Conservation (phyloP, 2,329 filamentous ascomycete genomes). For the Botrytis porri region DNA sequence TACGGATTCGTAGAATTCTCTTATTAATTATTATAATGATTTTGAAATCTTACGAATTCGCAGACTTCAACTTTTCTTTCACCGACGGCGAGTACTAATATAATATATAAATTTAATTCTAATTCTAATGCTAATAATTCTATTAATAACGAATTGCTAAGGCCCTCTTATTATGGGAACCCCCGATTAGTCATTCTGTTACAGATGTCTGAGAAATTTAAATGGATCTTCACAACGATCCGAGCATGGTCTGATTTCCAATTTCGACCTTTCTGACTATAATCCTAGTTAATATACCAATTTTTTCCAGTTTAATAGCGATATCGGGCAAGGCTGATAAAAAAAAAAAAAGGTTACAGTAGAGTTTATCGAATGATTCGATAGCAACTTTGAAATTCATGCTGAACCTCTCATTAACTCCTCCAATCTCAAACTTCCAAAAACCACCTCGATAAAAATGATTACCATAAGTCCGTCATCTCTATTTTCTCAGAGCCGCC, state of each 20-base stretch:
- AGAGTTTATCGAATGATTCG: not conserved
- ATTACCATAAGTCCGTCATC: slow-evolving; percentile 31
- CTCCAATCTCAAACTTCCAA: not conserved
- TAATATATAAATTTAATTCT: too few relatives aligned
- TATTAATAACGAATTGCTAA: too few relatives aligned
- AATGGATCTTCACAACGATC: not conserved
- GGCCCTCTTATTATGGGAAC: too few relatives aligned
- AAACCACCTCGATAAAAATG: slow-evolving; percentile 21
- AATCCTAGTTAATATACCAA: not conserved
- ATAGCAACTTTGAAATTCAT: not conserved
- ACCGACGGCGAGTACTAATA: fast-evolving
- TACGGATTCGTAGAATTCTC: too few relatives aligned
- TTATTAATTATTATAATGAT: too few relatives aligned
- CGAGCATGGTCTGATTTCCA: not conserved
- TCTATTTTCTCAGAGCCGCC: not conserved
- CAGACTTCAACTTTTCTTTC: too few relatives aligned
- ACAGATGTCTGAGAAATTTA: not conserved
- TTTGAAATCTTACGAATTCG: too few relatives aligned
- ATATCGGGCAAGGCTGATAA: slow-evolving; percentile 20
- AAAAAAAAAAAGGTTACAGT: not conserved
- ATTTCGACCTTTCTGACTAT: not conserved
- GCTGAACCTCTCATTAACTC: not conserved
- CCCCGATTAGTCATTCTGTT: too few relatives aligned
- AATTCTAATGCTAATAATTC: too few relatives aligned
- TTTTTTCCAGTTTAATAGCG: not conserved